Percentiles rank a stretch among this genome's conserved stretches.
Evolutionary conservation across 139 green algal species (phyloP).

Genomic region (Picocystis salinarum): DNA sequence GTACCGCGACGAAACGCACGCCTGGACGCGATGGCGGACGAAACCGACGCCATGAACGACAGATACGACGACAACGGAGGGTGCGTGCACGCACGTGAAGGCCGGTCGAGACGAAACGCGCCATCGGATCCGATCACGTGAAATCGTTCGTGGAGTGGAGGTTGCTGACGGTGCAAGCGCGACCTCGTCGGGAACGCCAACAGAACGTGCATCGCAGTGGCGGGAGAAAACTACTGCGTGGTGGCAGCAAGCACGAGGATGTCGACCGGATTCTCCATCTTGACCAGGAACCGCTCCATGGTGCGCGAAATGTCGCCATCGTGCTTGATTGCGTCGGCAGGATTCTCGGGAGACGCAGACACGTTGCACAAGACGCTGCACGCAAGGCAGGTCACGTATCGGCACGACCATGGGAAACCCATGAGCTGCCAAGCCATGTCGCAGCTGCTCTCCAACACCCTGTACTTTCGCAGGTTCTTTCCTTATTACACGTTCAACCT

Average conservation of each 20-base stretch:
- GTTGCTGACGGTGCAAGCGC: too few relatives aligned
- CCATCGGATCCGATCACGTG: too few relatives aligned
- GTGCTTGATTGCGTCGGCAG: conserved; percentile 66
- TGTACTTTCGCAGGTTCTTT: conserved; percentile 88
- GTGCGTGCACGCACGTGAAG: too few relatives aligned
- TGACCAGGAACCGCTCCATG: conserved; percentile 68
- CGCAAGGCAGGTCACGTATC: conserved; percentile 36
- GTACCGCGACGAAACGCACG: too few relatives aligned
- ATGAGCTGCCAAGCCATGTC: conserved; percentile 74
- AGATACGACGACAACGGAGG: too few relatives aligned
- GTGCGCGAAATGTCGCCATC: conserved; percentile 66
- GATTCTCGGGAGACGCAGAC: conserved; percentile 72
- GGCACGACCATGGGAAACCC: conserved; percentile 64
- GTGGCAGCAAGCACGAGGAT: conserved; percentile 80
- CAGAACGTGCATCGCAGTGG: conserved; percentile 53
- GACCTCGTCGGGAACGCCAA: too few relatives aligned
- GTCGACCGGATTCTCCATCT: conserved; percentile 85
- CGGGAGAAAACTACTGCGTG: conserved; percentile 87
- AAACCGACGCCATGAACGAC: too few relatives aligned
- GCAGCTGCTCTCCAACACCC: conserved; percentile 91
- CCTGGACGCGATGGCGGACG: too few relatives aligned
- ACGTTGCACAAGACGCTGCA: conserved; percentile 83
- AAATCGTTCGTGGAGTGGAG: too few relatives aligned
- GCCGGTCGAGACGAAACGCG: too few relatives aligned
- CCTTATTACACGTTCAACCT: conserved; percentile 99